These are phyloP conservation scores for Metschnikowia santaceciliae DNA, from an alignment of 805 yeast genomes.

Conservation along the genomic window DNA sequence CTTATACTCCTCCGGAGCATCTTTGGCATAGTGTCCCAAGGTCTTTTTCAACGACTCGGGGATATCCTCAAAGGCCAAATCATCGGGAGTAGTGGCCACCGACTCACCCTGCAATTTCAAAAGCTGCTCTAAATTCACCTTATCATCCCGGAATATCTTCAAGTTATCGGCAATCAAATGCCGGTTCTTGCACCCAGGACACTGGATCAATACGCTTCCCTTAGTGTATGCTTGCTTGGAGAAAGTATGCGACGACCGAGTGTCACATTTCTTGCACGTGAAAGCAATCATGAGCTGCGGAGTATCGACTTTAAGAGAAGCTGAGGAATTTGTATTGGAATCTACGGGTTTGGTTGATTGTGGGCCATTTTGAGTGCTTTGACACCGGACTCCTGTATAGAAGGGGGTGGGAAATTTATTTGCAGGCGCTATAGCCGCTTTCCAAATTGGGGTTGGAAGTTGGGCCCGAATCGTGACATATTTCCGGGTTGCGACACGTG, in stretches of 20 bases:
- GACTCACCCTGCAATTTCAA: conserved; percentile 72
- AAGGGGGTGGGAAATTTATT: too few species aligned
- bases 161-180: conserved; percentile 81
- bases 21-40: conserved; percentile 66
- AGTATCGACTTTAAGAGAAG: conserved; percentile 53
- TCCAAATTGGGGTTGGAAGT: too few species aligned
- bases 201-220: conserved; percentile 85
- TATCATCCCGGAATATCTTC: conserved; percentile 73
- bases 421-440: too few species aligned
- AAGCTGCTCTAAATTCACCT: conserved; percentile 76
- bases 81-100: conserved; percentile 60
- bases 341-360: not conserved
- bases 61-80: conserved; percentile 64
- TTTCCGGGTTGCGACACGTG: not conserved
- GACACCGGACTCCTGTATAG: not conserved
- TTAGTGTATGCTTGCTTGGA: conserved; percentile 86
- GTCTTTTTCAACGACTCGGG: conserved; percentile 49
- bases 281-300: conserved; percentile 85
- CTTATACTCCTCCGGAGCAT: conserved; percentile 50
- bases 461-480: not conserved
- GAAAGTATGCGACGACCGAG: conserved; percentile 83
- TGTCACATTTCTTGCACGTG: conserved; percentile 84
- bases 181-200: conserved; percentile 86
- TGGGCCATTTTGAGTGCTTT: not conserved
- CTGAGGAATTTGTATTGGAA: not conserved